Conservation (phyloP, 495 filamentous ascomycete genomes). For the Penicillium longicatenatum region DNA sequence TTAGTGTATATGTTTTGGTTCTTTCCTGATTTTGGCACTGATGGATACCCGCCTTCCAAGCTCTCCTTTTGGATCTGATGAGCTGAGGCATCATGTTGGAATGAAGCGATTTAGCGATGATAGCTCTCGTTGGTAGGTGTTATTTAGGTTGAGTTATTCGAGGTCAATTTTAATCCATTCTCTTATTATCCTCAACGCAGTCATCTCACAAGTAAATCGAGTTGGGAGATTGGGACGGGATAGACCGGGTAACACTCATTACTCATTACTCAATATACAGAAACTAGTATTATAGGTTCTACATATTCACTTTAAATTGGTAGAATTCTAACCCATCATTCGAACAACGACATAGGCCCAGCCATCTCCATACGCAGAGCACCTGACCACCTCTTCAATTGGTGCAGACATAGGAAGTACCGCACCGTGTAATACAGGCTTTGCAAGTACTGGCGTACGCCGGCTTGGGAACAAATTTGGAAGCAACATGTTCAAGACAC, state of each 20-base stretch:
- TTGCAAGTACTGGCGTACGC: slow-evolving; percentile 84
- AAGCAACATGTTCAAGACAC: slow-evolving; percentile 72
- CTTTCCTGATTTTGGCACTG: not conserved
- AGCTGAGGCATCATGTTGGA: not conserved
- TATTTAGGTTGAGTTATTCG: not conserved
- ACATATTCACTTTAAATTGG: not conserved
- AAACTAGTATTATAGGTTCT: not conserved
- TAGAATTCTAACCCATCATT: slow-evolving; percentile 55
- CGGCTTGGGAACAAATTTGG: slow-evolving; percentile 87
- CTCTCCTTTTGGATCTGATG: not conserved
- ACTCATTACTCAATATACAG: not conserved
- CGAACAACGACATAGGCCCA: slow-evolving; percentile 85
- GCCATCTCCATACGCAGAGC: slow-evolving; percentile 85
- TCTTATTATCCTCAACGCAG: too few species aligned
- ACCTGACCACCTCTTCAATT: slow-evolving; percentile 81
- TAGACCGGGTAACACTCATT: not conserved
- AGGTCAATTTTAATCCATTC: not conserved
- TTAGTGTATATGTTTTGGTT: not conserved
- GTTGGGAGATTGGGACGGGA: not conserved
- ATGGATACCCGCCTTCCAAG: not conserved
- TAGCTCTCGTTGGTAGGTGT: not conserved
- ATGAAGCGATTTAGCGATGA: not conserved
- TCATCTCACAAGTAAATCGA: not conserved
- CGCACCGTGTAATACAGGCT: slow-evolving; percentile 84
- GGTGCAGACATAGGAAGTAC: slow-evolving; percentile 79